Evolutionary conservation across 2,329 filamentous ascomycete species (phyloP).

Genomic region (Pseudogymnoascus verrucosus): DNA sequence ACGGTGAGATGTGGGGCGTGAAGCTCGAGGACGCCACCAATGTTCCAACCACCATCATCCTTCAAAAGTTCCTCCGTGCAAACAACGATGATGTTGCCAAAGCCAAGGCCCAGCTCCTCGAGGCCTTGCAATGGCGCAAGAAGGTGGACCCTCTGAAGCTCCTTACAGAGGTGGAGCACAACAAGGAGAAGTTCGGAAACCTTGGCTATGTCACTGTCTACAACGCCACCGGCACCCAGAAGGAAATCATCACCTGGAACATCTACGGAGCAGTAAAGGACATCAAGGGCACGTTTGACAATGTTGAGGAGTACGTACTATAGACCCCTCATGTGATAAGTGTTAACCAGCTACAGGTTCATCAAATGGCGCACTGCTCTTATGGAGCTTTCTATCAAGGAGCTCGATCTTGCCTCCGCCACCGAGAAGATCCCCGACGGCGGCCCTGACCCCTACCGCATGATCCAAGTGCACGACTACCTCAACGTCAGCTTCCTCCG

Average conservation of each 20-base stretch:
- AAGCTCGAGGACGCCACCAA: constrained; percentile 46
- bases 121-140: constrained; percentile 78
- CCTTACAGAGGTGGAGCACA: constrained; percentile 53
- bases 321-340: background rate
- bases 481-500: constrained; percentile 78
- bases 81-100: constrained; percentile 69
- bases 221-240: constrained; percentile 38
- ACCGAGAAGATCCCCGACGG: constrained; percentile 65
- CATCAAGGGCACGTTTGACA: constrained; percentile 70
- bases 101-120: constrained; percentile 69
- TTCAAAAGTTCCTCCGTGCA: constrained; percentile 90
- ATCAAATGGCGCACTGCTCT: constrained; percentile 82
- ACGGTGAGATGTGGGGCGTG: constrained; percentile 85
- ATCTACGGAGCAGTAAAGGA: constrained; percentile 85
- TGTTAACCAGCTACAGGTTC: constrained; percentile 50
- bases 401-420: constrained; percentile 62
- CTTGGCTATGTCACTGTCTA: constrained; percentile 78
- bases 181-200: constrained; percentile 62
- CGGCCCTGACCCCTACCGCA: constrained; percentile 73
- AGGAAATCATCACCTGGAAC: constrained; percentile 81
- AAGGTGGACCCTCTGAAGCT: constrained; percentile 63
- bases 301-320: constrained; percentile 63
- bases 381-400: constrained; percentile 77
- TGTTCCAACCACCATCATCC: constrained; percentile 70
- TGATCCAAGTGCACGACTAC: constrained; percentile 92